phyloP scores from a whole-genome alignment of 805 yeast species.

The Maudiozyma turicensis region DNA sequence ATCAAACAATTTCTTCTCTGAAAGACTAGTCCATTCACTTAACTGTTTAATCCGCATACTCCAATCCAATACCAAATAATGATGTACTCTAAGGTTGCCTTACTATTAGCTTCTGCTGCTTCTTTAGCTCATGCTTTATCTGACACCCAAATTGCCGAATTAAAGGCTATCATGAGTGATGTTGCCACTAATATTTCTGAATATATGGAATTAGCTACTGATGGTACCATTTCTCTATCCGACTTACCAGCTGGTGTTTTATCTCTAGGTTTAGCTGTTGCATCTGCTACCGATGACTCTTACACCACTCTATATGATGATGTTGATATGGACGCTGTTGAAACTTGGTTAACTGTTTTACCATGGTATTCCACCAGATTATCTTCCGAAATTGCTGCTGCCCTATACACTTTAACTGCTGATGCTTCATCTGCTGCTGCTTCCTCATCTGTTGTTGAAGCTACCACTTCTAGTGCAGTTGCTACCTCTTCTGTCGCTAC shows the following conservation, averaged over 20 bases:
- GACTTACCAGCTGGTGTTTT: slow-evolving; percentile 12
- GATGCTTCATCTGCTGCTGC: not conserved
- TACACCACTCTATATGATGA: slow-evolving; percentile 25
- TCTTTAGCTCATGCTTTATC: slow-evolving; percentile 10
- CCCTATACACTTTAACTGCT: slow-evolving; percentile 2
- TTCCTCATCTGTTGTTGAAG: slow-evolving; percentile 2
- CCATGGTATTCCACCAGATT: slow-evolving; percentile 30
- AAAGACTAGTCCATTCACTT: not conserved
- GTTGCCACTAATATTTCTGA: slow-evolving; percentile 7
- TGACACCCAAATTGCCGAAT: slow-evolving; percentile 9
- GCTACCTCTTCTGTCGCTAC: not conserved
- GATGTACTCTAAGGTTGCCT: slow-evolving; percentile 8
- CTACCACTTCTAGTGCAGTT: slow-evolving; percentile 3
- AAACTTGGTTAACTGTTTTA: slow-evolving; percentile 22
- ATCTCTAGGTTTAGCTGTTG: slow-evolving; percentile 13
- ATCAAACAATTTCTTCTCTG: not conserved
- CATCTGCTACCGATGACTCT: slow-evolving; percentile 28
- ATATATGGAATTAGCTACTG: slow-evolving; percentile 7
- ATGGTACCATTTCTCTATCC: slow-evolving; percentile 3
- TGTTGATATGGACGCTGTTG: slow-evolving; percentile 22
- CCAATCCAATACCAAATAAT: not conserved
- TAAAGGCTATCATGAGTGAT: slow-evolving; percentile 11
- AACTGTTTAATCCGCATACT: not conserved
- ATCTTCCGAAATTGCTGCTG: slow-evolving; percentile 10
- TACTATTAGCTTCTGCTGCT: slow-evolving; percentile 7